Percentiles rank a stretch among this genome's conserved stretches.
Evolutionary conservation across 1,139 yeast species (phyloP).

Genomic region (Wickerhamomyces sp.): DNA sequence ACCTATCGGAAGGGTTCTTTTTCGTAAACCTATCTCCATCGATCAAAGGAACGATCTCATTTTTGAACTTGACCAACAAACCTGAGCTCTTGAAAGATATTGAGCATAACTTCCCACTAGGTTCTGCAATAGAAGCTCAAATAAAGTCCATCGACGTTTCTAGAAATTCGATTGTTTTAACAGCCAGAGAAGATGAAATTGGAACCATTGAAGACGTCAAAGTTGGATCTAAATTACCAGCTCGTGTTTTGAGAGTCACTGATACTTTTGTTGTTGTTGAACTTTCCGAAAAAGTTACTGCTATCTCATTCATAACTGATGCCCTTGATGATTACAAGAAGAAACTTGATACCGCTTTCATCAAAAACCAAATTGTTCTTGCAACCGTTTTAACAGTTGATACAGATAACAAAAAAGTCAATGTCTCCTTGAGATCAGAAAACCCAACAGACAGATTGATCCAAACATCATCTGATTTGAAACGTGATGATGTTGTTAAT

Average conservation of each 20-base stretch:
- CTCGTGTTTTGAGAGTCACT: slow-evolving; percentile 57
- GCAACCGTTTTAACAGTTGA: slow-evolving; percentile 60
- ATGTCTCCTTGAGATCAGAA: slow-evolving; percentile 56
- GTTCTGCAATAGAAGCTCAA: slow-evolving; percentile 59
- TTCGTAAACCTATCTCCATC: slow-evolving; percentile 73
- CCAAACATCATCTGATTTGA: slow-evolving; percentile 47
- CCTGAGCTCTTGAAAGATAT: slow-evolving; percentile 45
- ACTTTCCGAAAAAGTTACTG: slow-evolving; percentile 56
- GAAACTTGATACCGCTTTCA: slow-evolving; percentile 47
- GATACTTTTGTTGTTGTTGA: slow-evolving; percentile 64
- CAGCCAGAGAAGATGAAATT: slow-evolving; percentile 43
- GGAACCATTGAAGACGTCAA: slow-evolving; percentile 45
- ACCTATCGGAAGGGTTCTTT: slow-evolving; percentile 50
- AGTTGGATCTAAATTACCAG: slow-evolving; percentile 60
- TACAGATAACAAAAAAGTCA: slow-evolving; percentile 48
- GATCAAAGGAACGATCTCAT: slow-evolving; percentile 61
- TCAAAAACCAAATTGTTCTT: slow-evolving; percentile 51
- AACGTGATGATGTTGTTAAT: slow-evolving; percentile 65
- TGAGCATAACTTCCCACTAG: slow-evolving; percentile 58
- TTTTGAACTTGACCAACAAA: slow-evolving; percentile 61
- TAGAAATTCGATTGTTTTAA: slow-evolving; percentile 45
- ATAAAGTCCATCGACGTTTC: slow-evolving; percentile 52
- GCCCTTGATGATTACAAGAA: slow-evolving; percentile 68
- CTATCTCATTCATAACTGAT: slow-evolving; percentile 70
- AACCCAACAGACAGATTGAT: slow-evolving; percentile 52